phyloP scores from a whole-genome alignment of 1,139 yeast genomes.

The Waltiozyma sp. region DNA sequence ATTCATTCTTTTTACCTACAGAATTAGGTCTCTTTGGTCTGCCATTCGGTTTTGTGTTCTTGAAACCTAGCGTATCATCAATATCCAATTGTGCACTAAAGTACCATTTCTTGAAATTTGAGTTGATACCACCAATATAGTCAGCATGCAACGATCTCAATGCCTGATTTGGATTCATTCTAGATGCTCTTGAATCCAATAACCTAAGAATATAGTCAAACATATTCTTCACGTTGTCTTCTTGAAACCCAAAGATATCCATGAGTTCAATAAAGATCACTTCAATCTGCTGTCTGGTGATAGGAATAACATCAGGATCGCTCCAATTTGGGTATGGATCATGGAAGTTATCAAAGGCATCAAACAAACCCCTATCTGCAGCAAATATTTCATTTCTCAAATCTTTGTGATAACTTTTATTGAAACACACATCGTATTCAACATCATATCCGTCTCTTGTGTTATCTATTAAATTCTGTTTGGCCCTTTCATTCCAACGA shows the following conservation, averaged over 20 bases:
- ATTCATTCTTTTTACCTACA: slow-evolving; percentile 10
- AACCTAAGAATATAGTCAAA: slow-evolving; percentile 44
- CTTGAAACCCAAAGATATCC: slow-evolving; percentile 46
- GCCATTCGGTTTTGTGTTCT: slow-evolving; percentile 23
- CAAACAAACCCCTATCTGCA: slow-evolving; percentile 29
- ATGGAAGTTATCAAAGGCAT: slow-evolving; percentile 27
- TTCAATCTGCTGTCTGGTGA: slow-evolving; percentile 41
- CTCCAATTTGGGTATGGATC: slow-evolving; percentile 57
- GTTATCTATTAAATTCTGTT: slow-evolving; percentile 20
- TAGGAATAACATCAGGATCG: slow-evolving; percentile 26
- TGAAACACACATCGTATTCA: not conserved
- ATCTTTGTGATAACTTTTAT: not conserved
- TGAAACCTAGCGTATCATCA: slow-evolving; percentile 36
- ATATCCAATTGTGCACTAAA: slow-evolving; percentile 49
- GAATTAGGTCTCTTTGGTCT: slow-evolving; percentile 11
- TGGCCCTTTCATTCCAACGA: slow-evolving; percentile 29
- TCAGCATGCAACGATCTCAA: slow-evolving; percentile 49
- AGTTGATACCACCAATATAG: slow-evolving; percentile 49
- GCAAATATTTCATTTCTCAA: slow-evolving; percentile 24
- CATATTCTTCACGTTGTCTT: slow-evolving; percentile 47
- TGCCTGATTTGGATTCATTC: slow-evolving; percentile 42
- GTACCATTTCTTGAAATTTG: slow-evolving; percentile 56
- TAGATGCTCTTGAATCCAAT: slow-evolving; percentile 50
- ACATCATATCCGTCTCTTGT: not conserved
- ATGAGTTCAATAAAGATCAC: slow-evolving; percentile 38